Conservation (phyloP, 768 basidiomycete genomes). For the button mushroom (Agaricus bisporus) region DNA sequence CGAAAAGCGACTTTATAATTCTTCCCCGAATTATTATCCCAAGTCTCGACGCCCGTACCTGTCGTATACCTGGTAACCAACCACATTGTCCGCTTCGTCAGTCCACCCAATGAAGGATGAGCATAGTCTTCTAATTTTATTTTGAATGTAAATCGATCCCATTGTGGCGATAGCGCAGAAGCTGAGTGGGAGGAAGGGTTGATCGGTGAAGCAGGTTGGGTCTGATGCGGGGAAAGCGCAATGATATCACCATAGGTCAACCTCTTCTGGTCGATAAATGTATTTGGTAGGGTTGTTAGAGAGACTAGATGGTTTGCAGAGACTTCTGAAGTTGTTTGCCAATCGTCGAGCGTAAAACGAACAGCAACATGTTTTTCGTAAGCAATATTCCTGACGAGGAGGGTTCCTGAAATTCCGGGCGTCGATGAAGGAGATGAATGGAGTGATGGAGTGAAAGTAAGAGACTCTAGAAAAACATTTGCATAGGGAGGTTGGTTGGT, state of each 20-base stretch:
- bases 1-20: conserved; percentile 79
- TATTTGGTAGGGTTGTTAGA: conserved; percentile 29
- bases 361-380: conserved; percentile 84
- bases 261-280: conserved; percentile 14
- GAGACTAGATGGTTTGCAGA: conserved; percentile 41
- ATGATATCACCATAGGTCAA: conserved; percentile 13
- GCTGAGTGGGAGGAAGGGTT: too few relatives aligned
- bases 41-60: conserved; percentile 58
- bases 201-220: not conserved
- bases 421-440: not conserved
- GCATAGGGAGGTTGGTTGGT: conserved; percentile 15
- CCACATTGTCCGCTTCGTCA: conserved; percentile 50
- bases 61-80: conserved; percentile 49
- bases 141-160: conserved; percentile 57
- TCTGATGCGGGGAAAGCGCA: conserved; percentile 2
- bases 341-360: conserved; percentile 89
- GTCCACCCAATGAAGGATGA: conserved; percentile 15
- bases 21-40: conserved; percentile 82
- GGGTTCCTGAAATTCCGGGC: conserved; percentile 55
- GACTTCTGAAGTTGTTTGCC: conserved; percentile 92
- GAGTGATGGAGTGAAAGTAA: conserved; percentile 5
- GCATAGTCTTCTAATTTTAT: conserved; percentile 72
- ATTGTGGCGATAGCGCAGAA: conserved; percentile 18
- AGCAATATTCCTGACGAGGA: conserved; percentile 79
- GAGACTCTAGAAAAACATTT: conserved; percentile 28